Percentiles rank a stretch among this genome's conserved stretches.
These are phyloP conservation scores for Eucalyptus victrix DNA, from an alignment of 345 rosid genomes.

Conservation along the genomic window DNA sequence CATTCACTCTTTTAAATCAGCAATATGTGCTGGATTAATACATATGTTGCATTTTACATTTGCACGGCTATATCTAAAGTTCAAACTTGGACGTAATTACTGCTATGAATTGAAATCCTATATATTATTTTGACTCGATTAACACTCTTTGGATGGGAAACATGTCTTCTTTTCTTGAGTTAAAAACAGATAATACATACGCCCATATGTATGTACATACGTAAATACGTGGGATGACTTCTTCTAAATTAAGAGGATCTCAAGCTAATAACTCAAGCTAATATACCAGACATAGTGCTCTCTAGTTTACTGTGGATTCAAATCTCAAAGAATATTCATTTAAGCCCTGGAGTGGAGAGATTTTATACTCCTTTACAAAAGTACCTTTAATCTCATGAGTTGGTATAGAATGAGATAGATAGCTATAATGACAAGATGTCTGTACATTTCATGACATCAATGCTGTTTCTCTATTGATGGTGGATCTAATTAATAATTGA, in stretches of 20 bases:
- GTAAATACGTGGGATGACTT: not conserved
- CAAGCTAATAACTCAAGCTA: not conserved
- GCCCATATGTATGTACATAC: not conserved
- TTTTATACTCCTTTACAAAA: not conserved
- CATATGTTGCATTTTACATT: not conserved
- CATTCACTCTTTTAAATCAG: not conserved
- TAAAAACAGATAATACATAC: not conserved
- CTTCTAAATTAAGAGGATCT: not conserved
- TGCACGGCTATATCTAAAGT: not conserved
- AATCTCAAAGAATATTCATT: not conserved
- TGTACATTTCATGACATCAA: not conserved
- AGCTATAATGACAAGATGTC: not conserved
- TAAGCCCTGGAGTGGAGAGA: not conserved
- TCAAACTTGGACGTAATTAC: not conserved
- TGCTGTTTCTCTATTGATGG: not conserved
- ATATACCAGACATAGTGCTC: not conserved
- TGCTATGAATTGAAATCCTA: not conserved
- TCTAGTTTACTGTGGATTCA: not conserved
- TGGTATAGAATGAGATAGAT: not conserved
- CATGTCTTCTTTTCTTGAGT: not conserved
- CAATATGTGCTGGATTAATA: not conserved
- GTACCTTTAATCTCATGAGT: not conserved
- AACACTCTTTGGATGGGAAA: not conserved
- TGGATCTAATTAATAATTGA: not conserved
- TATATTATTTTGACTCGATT: not conserved